Conservation (phyloP, 2,329 filamentous ascomycete species). For the Aspergillus sojae region DNA sequence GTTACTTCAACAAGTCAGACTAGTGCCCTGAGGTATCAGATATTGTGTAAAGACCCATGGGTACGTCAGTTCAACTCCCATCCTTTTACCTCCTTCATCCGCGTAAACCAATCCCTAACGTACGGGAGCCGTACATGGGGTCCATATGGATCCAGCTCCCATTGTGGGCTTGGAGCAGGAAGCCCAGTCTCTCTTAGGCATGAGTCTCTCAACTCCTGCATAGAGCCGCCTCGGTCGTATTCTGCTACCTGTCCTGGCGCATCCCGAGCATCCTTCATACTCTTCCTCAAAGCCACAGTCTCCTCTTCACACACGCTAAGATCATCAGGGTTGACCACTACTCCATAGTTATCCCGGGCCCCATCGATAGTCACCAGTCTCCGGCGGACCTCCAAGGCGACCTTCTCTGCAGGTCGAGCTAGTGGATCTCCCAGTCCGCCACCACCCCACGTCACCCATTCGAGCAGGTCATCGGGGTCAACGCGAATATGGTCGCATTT, state of each 20-base stretch:
- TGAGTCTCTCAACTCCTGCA: constrained; percentile 40
- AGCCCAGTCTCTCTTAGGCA: constrained; percentile 49
- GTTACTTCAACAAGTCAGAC: neutral
- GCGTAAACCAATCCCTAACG: constrained; percentile 47
- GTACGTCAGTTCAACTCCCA: constrained; percentile 12
- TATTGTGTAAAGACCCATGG: neutral
- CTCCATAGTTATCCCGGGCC: constrained; percentile 49
- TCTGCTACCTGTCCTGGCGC: constrained; percentile 24
- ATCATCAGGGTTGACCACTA: constrained; percentile 43
- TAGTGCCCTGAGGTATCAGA: neutral
- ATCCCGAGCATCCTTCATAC: constrained; percentile 32
- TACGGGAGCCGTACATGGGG: constrained; percentile 49
- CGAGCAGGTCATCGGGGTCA: constrained; percentile 50
- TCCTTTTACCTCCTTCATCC: constrained; percentile 16
- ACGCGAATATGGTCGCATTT: constrained; percentile 54
- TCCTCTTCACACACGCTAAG: constrained; percentile 40
- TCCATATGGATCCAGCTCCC: constrained; percentile 49
- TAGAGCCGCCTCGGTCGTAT: constrained; percentile 49
- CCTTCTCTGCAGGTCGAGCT: constrained; percentile 45
- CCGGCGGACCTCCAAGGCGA: constrained; percentile 51
- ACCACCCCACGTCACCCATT: constrained; percentile 56
- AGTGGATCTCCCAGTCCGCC: constrained; percentile 53
- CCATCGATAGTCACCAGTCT: constrained; percentile 49
- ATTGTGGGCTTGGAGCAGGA: constrained; percentile 46
- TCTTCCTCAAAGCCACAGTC: constrained; percentile 39